Evolutionary conservation across 805 yeast genomes (phyloP), one percentile per base, ranked within the genome.

Genomic region (Candida nitratophila): DNA sequence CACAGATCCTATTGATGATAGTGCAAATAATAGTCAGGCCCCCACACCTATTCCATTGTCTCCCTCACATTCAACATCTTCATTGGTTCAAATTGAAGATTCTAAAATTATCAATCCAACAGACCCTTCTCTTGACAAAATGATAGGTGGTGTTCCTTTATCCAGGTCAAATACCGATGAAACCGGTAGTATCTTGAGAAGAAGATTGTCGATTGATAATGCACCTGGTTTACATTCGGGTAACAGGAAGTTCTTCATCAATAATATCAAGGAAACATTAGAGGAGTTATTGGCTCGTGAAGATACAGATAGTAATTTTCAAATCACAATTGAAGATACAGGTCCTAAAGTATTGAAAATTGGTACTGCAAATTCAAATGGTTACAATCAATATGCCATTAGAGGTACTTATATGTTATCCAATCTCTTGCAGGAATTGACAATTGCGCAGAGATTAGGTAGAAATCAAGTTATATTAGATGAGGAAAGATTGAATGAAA

Each of bases 321-420:
- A 90, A 62, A 89, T 86, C 57, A 86, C 95, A 8, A 80, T 86
- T 40, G 95, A 86, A 53, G 95, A 86, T 56, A 76, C 77, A 2
- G 95, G 95, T 1, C 93, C 95, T 3, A 86, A 86, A 58, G 87
- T 82, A n/a, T 66, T 86, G 47, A 75, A 77, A 52, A 68, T 86
- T 14, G 93, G 93, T 9, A 87, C 97, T 2, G 87, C 82, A 32
- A 85, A 86, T 57, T 87, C 96, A 3, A 78, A 81, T 54, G 97
- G 96, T 1, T 86, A 65, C 65, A 81, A 77, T 33, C 81, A 77
- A 52, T 75, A 76, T 44, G 86, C 82, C 47, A 73, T 89, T 44
- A 68, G 95, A 47, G 97, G 97, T 3, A 89, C 96, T 0, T 89
- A 89, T 57, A 85, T 85, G 90, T 66, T 89, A 40, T 82, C 93